Conservation (phyloP, 768 basidiomycete genomes). For the Hygrocybe coccinea region DNA sequence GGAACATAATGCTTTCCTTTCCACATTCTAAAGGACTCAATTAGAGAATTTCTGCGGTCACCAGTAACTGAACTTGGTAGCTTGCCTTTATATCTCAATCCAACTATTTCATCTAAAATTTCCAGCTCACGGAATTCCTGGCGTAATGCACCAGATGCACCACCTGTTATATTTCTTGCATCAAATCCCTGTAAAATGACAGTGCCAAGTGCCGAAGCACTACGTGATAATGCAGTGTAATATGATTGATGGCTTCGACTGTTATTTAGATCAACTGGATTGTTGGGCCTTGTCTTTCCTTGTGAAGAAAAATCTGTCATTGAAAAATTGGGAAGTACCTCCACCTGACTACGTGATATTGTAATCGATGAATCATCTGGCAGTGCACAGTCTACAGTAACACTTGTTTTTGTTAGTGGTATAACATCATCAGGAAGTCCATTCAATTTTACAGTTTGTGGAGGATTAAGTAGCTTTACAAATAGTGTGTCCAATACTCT, state of each 20-base stretch:
- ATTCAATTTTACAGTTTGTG: background rate
- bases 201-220: slow-evolving; percentile 14
- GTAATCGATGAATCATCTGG: slow-evolving; percentile 16
- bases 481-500: slow-evolving; percentile 17
- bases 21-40: background rate
- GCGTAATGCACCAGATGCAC: slow-evolving; percentile 12
- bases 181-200: slow-evolving; percentile 26
- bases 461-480: slow-evolving; percentile 17
- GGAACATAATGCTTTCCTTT: slow-evolving; percentile 7
- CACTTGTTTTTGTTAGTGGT: slow-evolving; percentile 16
- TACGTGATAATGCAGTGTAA: background rate
- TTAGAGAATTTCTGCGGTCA: background rate
- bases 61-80: slow-evolving; percentile 1
- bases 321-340: slow-evolving; percentile 23
- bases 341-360: slow-evolving; percentile 20
- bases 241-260: slow-evolving; percentile 2
- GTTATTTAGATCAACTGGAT: slow-evolving; percentile 24
- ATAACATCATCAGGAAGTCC: slow-evolving; percentile 16
- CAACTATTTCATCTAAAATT: slow-evolving; percentile 21
- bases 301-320: slow-evolving; percentile 29
- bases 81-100: slow-evolving; percentile 10
- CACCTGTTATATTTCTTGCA: slow-evolving; percentile 13
- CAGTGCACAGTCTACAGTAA: slow-evolving; percentile 11
- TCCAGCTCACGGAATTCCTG: slow-evolving; percentile 21
- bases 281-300: slow-evolving; percentile 21